Base-by-base conservation (phyloP, 331 rosid genomes). In the Erythrophleum ivorense region DNA sequence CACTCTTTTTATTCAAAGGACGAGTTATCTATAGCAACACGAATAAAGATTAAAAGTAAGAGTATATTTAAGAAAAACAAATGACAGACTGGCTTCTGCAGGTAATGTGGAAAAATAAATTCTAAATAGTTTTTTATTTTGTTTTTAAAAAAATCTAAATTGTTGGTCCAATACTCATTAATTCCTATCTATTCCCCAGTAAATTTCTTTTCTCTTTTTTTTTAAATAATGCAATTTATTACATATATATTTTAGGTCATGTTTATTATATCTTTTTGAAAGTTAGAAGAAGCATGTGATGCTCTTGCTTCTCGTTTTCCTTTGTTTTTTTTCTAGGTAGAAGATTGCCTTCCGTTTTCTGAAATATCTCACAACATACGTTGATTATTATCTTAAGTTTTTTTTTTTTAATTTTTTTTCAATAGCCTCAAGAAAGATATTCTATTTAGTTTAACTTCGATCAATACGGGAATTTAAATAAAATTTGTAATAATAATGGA, bases 211-310 rank as follows among this genome's bases (percentile, higher is more conserved):
- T 38, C 1, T 48, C 0, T 9, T 0, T 9, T 48, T 48, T 48
- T 48, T 10, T 24, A 24, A 24, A 24, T 24, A 24, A 24, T 24
- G 29, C 29, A 24, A 1, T 24, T 24, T 24, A 24, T 9, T 45
- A 45, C 0, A 45, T 6, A 45, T 45, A 45, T 3, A 24, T 24
- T 24, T 24, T 24, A 24, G 29, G 29, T 1, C 29, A 24, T 24
- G 11, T 34, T 64, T 66, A 66, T 38, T 66, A 16, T 10, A 49
- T 66, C 14, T 18, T 18, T 16, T 24, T 66, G 15, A 66, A 66
- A 66, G 48, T 65, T 31, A 63, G 48, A 65, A 65, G 71, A 36
- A 36, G 49, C 14, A 38, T 38, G 71, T 9, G 71, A 65, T 65
- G 71, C 72, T 66, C 50, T 66, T 64, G 41, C 71, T 15, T 38